Evolutionary conservation across 2,329 filamentous ascomycete species (phyloP), one percentile per base, ranked within the genome.

Genomic region (Fusarium solani-melongenae): DNA sequence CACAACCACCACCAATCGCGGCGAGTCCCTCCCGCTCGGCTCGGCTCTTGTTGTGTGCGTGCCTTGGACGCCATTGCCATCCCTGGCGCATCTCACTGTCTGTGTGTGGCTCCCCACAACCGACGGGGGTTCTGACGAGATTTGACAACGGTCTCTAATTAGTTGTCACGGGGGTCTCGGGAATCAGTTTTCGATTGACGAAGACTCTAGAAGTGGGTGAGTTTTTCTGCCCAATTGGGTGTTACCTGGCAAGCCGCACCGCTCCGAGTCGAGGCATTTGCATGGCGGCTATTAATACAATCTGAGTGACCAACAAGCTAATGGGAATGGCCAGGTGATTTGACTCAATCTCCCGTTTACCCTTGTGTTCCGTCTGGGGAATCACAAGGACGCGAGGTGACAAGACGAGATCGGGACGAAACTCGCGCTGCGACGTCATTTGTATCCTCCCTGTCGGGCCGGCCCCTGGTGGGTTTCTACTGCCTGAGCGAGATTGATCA

Each of bases 1-100:
- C 76, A 78, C 76, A 70, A 49, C 63, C 33, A 69, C 64, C 72
- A 58, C 76, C 76, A 78, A 78, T 78, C 67, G 75, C 70, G 60
- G 67, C 58, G 51, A 66, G 56, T 69, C 56, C 73, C 73, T 77
- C 73, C 67, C 68, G 63, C 75, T 75, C 72, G 70, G 72, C 75
- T 74, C 75, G 67, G 73, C 63, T 75, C 73, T 76, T 66, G 63
- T 51, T 51, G 46, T 51, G 44, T 49, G 44, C 24, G 46, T 39
- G 61, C 64, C 67, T 64, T 60, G 39, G 67, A 75, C 64, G 64
- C 70, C 38, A 64, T 74, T 64, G 65, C 71, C 68, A 70, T 53
- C 70, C 72, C 63, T 69, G 62, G 51, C 36, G 56, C 68, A 62
- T 65, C 71, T 70, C 53, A 62, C 34, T 58, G 59, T 49, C 53